These are phyloP conservation scores for Neurospora terricola DNA, from an alignment of 495 filamentous ascomycete species.

Conservation along the genomic window DNA sequence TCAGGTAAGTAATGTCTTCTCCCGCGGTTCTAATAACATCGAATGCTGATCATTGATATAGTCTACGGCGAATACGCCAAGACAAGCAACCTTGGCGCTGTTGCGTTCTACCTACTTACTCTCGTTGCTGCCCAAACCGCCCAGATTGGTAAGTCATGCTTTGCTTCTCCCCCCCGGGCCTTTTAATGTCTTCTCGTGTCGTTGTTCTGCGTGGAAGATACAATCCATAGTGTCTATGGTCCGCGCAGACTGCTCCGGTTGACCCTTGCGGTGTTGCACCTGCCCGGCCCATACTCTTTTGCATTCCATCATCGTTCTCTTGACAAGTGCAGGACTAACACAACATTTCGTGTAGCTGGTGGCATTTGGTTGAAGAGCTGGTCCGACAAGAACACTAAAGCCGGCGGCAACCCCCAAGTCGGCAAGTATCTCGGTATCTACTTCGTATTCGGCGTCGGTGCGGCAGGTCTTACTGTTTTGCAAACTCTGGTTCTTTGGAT, in stretches of 20 bases:
- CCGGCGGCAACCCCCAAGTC: constrained; percentile 58
- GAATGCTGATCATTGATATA: constrained; percentile 15
- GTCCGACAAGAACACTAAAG: constrained; percentile 65
- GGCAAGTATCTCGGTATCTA: constrained; percentile 93
- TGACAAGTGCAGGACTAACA: background rate
- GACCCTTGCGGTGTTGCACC: background rate
- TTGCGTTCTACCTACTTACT: constrained; percentile 67
- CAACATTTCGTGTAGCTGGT: constrained; percentile 32
- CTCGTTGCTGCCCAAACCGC: constrained; percentile 72
- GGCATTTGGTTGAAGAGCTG: constrained; percentile 91
- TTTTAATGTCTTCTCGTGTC: background rate
- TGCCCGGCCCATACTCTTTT: background rate
- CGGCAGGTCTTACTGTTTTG: constrained; percentile 71
- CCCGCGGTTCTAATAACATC: background rate
- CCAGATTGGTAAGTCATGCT: constrained; percentile 47
- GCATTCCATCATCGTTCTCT: background rate
- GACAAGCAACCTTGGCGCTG: constrained; percentile 80
- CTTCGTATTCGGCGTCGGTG: constrained; percentile 87
- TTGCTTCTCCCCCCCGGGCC: background rate
- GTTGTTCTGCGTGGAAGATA: background rate
- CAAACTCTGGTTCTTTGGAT: constrained; percentile 98
- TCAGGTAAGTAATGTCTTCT: constrained; percentile 32
- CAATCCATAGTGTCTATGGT: background rate
- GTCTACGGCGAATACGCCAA: constrained; percentile 87
- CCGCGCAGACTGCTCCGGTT: background rate